These are phyloP conservation scores for Leishmania arabica DNA, from an alignment of 208 protist genomes.

Conservation along the genomic window DNA sequence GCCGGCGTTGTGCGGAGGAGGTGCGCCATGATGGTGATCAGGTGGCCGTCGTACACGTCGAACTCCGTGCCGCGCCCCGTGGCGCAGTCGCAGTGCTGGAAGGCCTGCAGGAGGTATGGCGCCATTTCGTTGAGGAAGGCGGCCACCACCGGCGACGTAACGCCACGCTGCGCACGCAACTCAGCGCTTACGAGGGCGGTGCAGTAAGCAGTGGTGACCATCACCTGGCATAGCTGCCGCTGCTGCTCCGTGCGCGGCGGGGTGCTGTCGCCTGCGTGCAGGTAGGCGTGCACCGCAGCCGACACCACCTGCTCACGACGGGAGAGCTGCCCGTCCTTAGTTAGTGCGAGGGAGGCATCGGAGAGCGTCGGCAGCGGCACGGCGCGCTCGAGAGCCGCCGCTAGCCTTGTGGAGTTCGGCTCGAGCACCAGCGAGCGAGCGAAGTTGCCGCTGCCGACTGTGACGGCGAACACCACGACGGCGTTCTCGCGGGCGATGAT, in stretches of 20 bases:
- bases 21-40: constrained; percentile 59
- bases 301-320: constrained; percentile 69
- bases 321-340: constrained; percentile 48
- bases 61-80: constrained; percentile 63
- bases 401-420: constrained; percentile 41
- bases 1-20: constrained; percentile 41
- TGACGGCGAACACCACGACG: constrained; percentile 81
- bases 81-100: constrained; percentile 44
- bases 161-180: constrained; percentile 62
- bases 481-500: constrained; percentile 85
- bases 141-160: constrained; percentile 30
- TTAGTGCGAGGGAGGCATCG: constrained; percentile 35
- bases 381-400: constrained; percentile 43
- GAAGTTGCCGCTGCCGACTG: constrained; percentile 61
- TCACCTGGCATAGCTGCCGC: constrained; percentile 58
- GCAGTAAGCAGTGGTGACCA: constrained; percentile 68
- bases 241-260: constrained; percentile 30
- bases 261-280: constrained; percentile 21
- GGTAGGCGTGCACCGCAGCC: constrained; percentile 69
- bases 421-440: constrained; percentile 63
- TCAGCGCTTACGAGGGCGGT: constrained; percentile 41
- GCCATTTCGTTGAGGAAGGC: constrained; percentile 64
- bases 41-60: constrained; percentile 80
- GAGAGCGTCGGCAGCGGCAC: constrained; percentile 44
- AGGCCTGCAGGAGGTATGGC: constrained; percentile 56